A percentile compares a stretch with the other conserved stretches of the same genome.
These are phyloP conservation scores for Colletotrichum graminicola DNA, from an alignment of 2,329 filamentous ascomycete genomes.

Conservation along the genomic window DNA sequence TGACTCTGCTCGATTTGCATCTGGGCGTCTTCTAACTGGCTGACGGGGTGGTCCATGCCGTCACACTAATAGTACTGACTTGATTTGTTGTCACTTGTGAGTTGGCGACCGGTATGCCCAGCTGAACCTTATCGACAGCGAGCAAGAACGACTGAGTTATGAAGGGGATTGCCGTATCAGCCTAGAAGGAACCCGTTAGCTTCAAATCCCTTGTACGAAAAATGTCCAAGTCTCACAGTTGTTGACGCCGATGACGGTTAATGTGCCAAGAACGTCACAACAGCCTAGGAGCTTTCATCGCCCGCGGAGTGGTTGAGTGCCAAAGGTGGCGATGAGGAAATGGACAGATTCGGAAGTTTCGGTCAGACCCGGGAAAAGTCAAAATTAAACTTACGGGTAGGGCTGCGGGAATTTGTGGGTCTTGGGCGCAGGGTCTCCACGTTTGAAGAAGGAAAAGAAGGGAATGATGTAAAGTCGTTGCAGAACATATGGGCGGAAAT, in stretches of 20 bases:
- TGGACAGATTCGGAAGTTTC: conserved; percentile 6
- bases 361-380: conserved; percentile 30
- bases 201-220: neutral
- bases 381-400: conserved; percentile 39
- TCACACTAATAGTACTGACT: too few relatives aligned
- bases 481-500: neutral
- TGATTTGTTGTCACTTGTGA: neutral
- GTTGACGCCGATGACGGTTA: neutral
- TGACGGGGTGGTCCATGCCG: conserved; percentile 7
- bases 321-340: conserved; percentile 5
- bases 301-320: neutral
- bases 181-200: neutral
- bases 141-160: neutral
- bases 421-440: neutral
- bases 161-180: neutral
- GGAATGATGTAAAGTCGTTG: neutral
- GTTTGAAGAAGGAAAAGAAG: neutral
- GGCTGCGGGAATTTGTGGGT: conserved; percentile 31
- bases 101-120: neutral
- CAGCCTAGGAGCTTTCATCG: neutral
- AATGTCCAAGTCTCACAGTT: neutral
- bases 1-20: conserved; percentile 14
- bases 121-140: neutral
- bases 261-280: neutral
- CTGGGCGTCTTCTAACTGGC: conserved; percentile 2